A percentile compares a stretch with the other conserved stretches of the same genome.
Conservation (phyloP, 768 basidiomycete genomes). For the Amanita subjunquillea region DNA sequence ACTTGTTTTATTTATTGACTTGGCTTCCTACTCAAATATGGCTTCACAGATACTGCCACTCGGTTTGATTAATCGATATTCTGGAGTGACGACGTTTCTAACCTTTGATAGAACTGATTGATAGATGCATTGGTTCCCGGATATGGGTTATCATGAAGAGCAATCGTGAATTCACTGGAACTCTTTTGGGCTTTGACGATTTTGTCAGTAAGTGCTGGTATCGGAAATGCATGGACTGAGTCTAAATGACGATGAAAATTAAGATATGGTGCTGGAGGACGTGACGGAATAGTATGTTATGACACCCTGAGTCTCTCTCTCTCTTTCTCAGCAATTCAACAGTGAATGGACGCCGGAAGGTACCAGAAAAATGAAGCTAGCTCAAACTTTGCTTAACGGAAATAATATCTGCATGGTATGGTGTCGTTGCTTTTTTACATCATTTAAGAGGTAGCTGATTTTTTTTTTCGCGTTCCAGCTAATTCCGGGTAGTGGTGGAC, state of each 20-base stretch:
- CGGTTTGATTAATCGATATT: slow-evolving; percentile 30
- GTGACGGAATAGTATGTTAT: slow-evolving; percentile 84
- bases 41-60: slow-evolving; percentile 92
- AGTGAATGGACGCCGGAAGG: slow-evolving; percentile 86
- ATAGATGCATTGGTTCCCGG: slow-evolving; percentile 91
- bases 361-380: slow-evolving; percentile 68
- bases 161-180: slow-evolving; percentile 95
- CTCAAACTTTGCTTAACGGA: slow-evolving; percentile 85
- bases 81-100: background rate
- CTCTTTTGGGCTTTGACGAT: slow-evolving; percentile 92
- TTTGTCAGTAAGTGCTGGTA: slow-evolving; percentile 83
- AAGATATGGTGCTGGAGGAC: slow-evolving; percentile 93
- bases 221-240: background rate
- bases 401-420: slow-evolving; percentile 96
- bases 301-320: background rate
- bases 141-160: slow-evolving; percentile 99
- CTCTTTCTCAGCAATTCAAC: background rate
- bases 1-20: background rate
- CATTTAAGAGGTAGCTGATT: background rate
- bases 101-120: slow-evolving; percentile 69
- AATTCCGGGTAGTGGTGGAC: slow-evolving; percentile 28
- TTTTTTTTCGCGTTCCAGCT: slow-evolving; percentile 13
- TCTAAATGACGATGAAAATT: background rate
- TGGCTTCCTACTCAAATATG: slow-evolving; percentile 32
- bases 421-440: background rate